Percentiles rank a stretch among this genome's conserved stretches.
phyloP scores from a whole-genome alignment of 2,329 filamentous ascomycete genomes.

The Scolecobasidium constrictum region DNA sequence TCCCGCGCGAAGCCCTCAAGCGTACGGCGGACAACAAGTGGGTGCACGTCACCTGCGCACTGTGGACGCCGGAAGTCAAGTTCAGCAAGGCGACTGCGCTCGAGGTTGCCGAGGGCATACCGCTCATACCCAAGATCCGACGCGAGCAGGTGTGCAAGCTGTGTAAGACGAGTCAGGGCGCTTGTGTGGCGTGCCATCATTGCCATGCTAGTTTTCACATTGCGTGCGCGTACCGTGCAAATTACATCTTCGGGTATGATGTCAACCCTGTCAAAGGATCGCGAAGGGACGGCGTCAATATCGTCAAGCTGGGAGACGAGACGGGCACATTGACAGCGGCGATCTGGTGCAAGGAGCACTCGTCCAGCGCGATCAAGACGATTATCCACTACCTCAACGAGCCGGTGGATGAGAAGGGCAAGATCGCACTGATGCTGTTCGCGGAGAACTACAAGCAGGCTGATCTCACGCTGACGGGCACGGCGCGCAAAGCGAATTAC shows the following conservation, averaged over 20 bases:
- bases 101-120: conserved; percentile 81
- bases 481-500: conserved; percentile 82
- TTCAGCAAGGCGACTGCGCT: conserved; percentile 78
- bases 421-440: conserved; percentile 76
- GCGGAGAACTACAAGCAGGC: conserved; percentile 90
- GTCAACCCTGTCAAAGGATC: conserved; percentile 83
- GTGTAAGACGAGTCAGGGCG: conserved; percentile 68
- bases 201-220: conserved; percentile 69
- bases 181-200: conserved; percentile 72
- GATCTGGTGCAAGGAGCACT: conserved; percentile 87
- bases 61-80: conserved; percentile 87
- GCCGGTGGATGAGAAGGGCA: conserved; percentile 55
- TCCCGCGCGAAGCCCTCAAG: conserved; percentile 85
- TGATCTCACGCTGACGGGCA: conserved; percentile 80
- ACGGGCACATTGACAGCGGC: conserved; percentile 73
- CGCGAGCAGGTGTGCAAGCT: conserved; percentile 74
- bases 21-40: conserved; percentile 94
- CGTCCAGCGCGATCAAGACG: conserved; percentile 45
- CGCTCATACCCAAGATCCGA: conserved; percentile 60
- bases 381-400: conserved; percentile 73
- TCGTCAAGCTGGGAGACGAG: conserved; percentile 71
- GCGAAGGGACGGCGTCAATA: conserved; percentile 66
- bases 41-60: conserved; percentile 88
- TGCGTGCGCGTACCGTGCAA: conserved; percentile 76
- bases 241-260: conserved; percentile 81